These are phyloP conservation scores for Neurospora terricola DNA, from an alignment of 495 filamentous ascomycete genomes.

Conservation along the genomic window DNA sequence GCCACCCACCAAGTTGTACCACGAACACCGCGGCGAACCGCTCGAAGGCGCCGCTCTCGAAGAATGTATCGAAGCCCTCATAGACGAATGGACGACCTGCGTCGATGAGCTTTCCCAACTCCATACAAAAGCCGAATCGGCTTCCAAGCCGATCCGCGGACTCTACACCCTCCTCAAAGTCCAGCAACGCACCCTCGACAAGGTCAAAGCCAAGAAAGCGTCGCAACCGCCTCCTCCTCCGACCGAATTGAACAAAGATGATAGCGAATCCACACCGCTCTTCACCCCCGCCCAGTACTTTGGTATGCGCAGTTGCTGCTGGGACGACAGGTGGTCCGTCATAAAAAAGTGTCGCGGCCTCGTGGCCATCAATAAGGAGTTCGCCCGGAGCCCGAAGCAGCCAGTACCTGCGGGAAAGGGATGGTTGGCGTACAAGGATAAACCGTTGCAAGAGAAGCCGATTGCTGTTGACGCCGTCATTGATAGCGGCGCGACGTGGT, in stretches of 20 bases:
- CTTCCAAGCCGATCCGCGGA: conserved; percentile 11
- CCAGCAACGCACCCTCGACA: conserved; percentile 22
- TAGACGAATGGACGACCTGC: conserved; percentile 17
- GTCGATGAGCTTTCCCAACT: conserved; percentile 17
- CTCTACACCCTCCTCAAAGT: conserved; percentile 16
- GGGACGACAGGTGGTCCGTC: conserved; percentile 19
- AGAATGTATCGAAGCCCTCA: conserved; percentile 11
- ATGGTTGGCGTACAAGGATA: conserved; percentile 18
- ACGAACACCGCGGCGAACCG: background rate
- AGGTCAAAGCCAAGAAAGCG: conserved; percentile 9
- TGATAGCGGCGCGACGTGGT: conserved; percentile 22
- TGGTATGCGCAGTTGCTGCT: conserved; percentile 21
- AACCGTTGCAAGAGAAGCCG: conserved; percentile 17
- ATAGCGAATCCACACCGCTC: background rate
- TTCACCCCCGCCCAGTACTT: conserved; percentile 18
- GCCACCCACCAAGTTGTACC: background rate
- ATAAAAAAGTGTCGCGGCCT: conserved; percentile 23
- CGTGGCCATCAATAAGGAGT: conserved; percentile 23
- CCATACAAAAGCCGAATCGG: conserved; percentile 7
- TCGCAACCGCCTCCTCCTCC: background rate
- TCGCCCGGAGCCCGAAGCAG: conserved; percentile 16
- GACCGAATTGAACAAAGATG: background rate
- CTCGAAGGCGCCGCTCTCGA: conserved; percentile 5
- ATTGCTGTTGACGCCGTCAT: conserved; percentile 22
- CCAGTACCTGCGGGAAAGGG: conserved; percentile 9